Evolutionary conservation across 352 stramenopile genomes (phyloP).

Genomic region (Sclerospora graminicola): DNA sequence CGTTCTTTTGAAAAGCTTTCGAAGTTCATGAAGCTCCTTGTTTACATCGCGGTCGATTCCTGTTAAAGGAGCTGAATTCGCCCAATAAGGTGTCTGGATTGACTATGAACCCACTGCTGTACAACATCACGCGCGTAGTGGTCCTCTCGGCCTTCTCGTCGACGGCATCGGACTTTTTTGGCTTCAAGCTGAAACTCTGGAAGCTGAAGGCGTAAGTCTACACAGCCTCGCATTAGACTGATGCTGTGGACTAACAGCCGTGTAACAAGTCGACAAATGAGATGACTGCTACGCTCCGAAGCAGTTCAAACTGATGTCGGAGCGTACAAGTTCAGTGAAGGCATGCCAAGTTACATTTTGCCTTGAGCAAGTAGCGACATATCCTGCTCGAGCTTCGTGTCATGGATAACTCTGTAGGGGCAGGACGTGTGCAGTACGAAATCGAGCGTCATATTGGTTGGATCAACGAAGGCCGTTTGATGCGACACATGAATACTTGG

Average conservation of each 20-base stretch:
- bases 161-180: constrained; percentile 84
- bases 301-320: constrained; percentile 10
- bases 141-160: constrained; percentile 86
- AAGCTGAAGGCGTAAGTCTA: constrained; percentile 70
- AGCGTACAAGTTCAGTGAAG: too few relatives aligned
- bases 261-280: constrained; percentile 6
- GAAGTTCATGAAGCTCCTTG: neutral
- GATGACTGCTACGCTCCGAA: too few relatives aligned
- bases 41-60: constrained; percentile 12
- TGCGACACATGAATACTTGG: too few relatives aligned
- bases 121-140: constrained; percentile 85
- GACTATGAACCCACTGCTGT: constrained; percentile 86
- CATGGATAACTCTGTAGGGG: too few relatives aligned
- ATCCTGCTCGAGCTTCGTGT: too few relatives aligned
- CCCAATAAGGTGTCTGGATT: constrained; percentile 87
- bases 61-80: constrained; percentile 68
- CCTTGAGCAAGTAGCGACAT: too few relatives aligned
- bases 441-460: neutral
- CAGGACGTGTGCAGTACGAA: too few relatives aligned
- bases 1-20: constrained; percentile 7
- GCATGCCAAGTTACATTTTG: too few relatives aligned
- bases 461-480: neutral
- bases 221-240: constrained; percentile 2
- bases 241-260: constrained; percentile 5
- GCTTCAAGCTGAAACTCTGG: constrained; percentile 88